Percentiles rank a stretch among this genome's conserved stretches.
Evolutionary conservation across 1,284 basidiomycete species (phyloP).

Genomic region (Prillingera fragicola): DNA sequence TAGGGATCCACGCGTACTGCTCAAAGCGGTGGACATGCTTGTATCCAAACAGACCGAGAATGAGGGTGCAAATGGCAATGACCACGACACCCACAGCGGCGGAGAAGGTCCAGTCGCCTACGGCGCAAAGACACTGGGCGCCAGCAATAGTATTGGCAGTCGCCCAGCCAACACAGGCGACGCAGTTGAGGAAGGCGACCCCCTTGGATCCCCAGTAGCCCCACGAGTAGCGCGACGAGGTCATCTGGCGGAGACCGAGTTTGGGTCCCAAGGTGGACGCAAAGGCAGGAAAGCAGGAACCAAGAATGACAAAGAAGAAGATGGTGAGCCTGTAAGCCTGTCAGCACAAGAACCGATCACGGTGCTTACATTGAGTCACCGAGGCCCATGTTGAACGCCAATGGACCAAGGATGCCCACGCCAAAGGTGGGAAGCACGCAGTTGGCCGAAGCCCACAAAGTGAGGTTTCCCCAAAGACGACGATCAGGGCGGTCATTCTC

Average conservation of each 20-base stretch:
- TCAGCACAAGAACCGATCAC: background rate
- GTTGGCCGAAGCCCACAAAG: slow-evolving; percentile 34
- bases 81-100: slow-evolving; percentile 39
- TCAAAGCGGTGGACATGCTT: slow-evolving; percentile 48
- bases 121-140: slow-evolving; percentile 31
- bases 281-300: slow-evolving; percentile 29
- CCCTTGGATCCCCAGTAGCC: slow-evolving; percentile 41
- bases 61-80: slow-evolving; percentile 46
- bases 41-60: slow-evolving; percentile 50
- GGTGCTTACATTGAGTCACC: slow-evolving; percentile 28
- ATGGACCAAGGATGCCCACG: slow-evolving; percentile 31
- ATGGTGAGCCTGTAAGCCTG: slow-evolving; percentile 24
- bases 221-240: slow-evolving; percentile 46
- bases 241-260: slow-evolving; percentile 47
- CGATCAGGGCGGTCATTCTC: slow-evolving; percentile 27
- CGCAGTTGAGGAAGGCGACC: slow-evolving; percentile 36
- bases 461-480: slow-evolving; percentile 25
- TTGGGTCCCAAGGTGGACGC: slow-evolving; percentile 37
- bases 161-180: slow-evolving; percentile 41
- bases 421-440: slow-evolving; percentile 39
- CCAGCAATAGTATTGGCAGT: slow-evolving; percentile 49
- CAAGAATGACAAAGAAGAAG: slow-evolving; percentile 29
- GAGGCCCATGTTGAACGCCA: slow-evolving; percentile 28
- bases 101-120: slow-evolving; percentile 39
- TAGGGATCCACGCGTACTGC: slow-evolving; percentile 48